These are phyloP conservation scores for Talaromyces sp. DNA, from an alignment of 2,329 filamentous ascomycete genomes.

Conservation along the genomic window DNA sequence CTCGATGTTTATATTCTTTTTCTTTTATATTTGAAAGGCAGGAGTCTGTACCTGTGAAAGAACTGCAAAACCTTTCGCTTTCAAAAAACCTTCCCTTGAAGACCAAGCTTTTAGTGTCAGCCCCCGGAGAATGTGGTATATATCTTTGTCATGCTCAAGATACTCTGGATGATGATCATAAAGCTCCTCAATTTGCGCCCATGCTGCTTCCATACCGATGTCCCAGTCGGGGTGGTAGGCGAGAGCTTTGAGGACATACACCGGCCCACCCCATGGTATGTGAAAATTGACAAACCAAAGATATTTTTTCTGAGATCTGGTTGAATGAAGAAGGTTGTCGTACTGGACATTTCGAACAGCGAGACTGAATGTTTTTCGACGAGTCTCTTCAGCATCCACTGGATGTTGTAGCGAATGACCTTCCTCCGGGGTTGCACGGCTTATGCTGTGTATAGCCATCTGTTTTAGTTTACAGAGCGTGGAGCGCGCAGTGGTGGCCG, in stretches of 20 bases:
- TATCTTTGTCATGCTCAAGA: neutral
- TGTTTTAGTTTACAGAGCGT: conserved; percentile 2
- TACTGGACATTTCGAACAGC: neutral
- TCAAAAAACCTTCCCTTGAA: neutral
- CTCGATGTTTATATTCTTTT: neutral
- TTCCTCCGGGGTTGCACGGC: neutral
- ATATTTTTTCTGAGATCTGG: neutral
- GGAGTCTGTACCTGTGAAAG: neutral
- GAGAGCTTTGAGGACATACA: neutral
- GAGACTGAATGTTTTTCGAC: neutral
- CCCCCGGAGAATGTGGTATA: neutral
- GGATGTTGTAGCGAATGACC: neutral
- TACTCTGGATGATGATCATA: neutral
- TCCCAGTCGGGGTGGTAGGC: neutral
- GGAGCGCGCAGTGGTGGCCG: conserved; percentile 8
- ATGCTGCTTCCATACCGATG: neutral
- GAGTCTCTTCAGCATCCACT: neutral
- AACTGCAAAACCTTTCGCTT: neutral
- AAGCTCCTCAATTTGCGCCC: neutral
- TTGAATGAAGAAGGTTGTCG: conserved; percentile 1
- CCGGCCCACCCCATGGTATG: neutral
- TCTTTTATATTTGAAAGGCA: neutral
- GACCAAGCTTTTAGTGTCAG: neutral
- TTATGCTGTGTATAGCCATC: conserved; percentile 1
- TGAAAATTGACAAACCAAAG: neutral